A percentile compares a stretch with the other conserved stretches of the same genome.
Conservation (phyloP, 441 rosid genomes). For the Pelargonium cotyledonis region DNA sequence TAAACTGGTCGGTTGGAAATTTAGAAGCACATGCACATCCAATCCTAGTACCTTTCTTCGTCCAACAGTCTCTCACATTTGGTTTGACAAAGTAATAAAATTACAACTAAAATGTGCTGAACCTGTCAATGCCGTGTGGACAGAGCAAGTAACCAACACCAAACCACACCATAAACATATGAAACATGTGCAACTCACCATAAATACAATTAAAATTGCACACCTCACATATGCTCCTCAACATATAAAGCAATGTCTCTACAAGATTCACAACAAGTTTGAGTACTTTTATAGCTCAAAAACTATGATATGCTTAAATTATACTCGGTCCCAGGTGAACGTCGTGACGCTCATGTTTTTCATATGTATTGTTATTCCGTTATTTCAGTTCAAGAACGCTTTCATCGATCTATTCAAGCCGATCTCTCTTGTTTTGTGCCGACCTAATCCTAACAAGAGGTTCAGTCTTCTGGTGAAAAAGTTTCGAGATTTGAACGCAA, state of each 20-base stretch:
- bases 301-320: neutral
- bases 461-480: slow-evolving; percentile 23
- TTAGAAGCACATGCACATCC: too few relatives aligned
- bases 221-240: too few relatives aligned
- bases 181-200: too few relatives aligned
- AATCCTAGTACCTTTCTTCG: too few relatives aligned
- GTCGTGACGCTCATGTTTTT: neutral
- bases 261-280: neutral
- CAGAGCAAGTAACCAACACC: too few relatives aligned
- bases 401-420: neutral
- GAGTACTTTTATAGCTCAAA: neutral
- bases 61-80: too few relatives aligned
- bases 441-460: neutral
- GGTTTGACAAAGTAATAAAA: too few relatives aligned
- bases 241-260: neutral
- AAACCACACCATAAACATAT: too few relatives aligned
- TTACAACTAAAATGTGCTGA: too few relatives aligned
- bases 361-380: neutral
- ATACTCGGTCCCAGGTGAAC: neutral
- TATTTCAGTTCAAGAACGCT: neutral
- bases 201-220: too few relatives aligned
- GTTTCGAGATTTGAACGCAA: slow-evolving; percentile 30
- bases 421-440: neutral
- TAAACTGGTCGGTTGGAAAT: too few relatives aligned
- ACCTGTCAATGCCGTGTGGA: too few relatives aligned